These are phyloP conservation scores for Ophiostoma montium DNA, from an alignment of 2,329 filamentous ascomycete genomes.

Conservation along the genomic window DNA sequence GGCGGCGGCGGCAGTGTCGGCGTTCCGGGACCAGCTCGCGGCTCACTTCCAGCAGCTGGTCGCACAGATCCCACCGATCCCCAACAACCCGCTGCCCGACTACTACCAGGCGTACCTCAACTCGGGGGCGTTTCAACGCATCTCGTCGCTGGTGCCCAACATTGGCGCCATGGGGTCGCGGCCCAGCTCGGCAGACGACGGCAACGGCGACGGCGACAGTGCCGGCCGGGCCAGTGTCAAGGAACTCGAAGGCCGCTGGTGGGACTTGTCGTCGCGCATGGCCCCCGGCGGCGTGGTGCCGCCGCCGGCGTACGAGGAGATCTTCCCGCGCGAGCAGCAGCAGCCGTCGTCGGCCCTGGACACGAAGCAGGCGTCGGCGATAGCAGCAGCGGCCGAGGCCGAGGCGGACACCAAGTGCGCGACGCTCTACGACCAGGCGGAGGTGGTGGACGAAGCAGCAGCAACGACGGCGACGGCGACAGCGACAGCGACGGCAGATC, in stretches of 20 bases:
- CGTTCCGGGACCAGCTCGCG: constrained; percentile 54
- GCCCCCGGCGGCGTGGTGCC: constrained; percentile 23
- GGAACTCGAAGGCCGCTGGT: constrained; percentile 46
- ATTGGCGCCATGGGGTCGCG: constrained; percentile 26
- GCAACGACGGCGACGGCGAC: too few species aligned
- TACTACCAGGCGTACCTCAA: constrained; percentile 56
- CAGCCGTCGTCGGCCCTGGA: constrained; percentile 19
- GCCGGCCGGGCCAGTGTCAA: constrained; percentile 21
- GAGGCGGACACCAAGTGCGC: constrained; percentile 45
- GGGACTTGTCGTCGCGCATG: constrained; percentile 46
- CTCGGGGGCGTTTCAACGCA: constrained; percentile 50
- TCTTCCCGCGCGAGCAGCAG: constrained; percentile 34
- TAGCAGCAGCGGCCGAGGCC: constrained; percentile 41
- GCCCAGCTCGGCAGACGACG: constrained; percentile 30
- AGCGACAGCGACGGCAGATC: constrained; percentile 12
- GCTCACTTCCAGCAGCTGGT: constrained; percentile 40
- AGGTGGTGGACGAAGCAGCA: background rate
- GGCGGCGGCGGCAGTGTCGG: constrained; percentile 48
- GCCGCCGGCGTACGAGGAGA: constrained; percentile 66
- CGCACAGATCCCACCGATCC: constrained; percentile 24
- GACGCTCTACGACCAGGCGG: constrained; percentile 30
- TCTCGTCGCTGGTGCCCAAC: constrained; percentile 59
- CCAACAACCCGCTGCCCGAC: constrained; percentile 33
- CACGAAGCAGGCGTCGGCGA: constrained; percentile 43
- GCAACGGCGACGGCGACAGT: constrained; percentile 10